A percentile compares a stretch with the other conserved stretches of the same genome.
These are phyloP conservation scores for Orobanche coerulescens DNA, from an alignment of 257 asterid species.

Conservation along the genomic window DNA sequence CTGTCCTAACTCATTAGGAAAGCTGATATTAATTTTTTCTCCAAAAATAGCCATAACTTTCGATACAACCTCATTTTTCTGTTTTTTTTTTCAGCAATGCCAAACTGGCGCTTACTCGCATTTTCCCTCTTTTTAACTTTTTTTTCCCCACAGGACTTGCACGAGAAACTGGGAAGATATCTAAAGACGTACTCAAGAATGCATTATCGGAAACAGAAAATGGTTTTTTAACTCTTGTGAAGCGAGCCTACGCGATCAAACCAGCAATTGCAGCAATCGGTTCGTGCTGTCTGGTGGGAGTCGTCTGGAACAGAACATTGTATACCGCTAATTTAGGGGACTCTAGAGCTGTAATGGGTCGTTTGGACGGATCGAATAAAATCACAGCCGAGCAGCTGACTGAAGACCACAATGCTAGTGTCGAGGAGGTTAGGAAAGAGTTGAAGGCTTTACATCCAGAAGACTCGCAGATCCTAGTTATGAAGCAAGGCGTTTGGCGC, in stretches of 20 bases:
- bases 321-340: constrained; percentile 74
- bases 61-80: too few species aligned
- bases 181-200: constrained; percentile 41
- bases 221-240: constrained; percentile 45
- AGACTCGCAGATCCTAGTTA: constrained; percentile 45
- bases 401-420: constrained; percentile 56
- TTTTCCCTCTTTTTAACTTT: too few species aligned
- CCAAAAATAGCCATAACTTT: too few species aligned
- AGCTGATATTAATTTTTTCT: too few species aligned
- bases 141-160: constrained; percentile 45
- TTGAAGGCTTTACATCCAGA: constrained; percentile 53
- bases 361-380: constrained; percentile 32
- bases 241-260: constrained; percentile 33
- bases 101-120: too few species aligned
- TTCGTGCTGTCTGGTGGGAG: constrained; percentile 79
- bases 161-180: constrained; percentile 44
- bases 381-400: constrained; percentile 72
- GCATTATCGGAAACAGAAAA: constrained; percentile 64
- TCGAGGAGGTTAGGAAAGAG: constrained; percentile 69
- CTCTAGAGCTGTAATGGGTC: constrained; percentile 80
- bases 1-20: too few species aligned
- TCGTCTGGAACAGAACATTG: constrained; percentile 54
- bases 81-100: too few species aligned
- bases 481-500: constrained; percentile 62
- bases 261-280: constrained; percentile 55